Evolutionary conservation across 305 asterid species (phyloP).

Genomic region (Solanum hybrid): DNA sequence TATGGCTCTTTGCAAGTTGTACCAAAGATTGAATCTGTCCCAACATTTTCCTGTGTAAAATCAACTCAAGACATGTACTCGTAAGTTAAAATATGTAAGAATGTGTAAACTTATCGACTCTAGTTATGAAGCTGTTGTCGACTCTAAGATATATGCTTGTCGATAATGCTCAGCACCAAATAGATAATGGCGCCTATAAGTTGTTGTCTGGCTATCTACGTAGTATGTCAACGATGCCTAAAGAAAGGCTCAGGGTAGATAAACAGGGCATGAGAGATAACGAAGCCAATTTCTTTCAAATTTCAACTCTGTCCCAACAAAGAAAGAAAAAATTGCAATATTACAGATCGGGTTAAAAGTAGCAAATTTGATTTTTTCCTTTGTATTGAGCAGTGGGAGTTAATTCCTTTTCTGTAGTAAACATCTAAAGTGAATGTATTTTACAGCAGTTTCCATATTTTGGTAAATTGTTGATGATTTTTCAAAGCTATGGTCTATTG

Average conservation of each 20-base stretch:
- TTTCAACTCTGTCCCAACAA: not conserved
- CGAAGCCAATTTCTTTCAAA: not conserved
- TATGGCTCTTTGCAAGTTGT: not conserved
- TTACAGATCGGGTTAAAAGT: not conserved
- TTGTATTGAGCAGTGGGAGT: not conserved
- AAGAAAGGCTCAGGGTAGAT: not conserved
- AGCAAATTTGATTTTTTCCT: not conserved
- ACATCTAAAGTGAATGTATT: not conserved
- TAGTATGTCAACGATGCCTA: not conserved
- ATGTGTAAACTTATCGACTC: not conserved
- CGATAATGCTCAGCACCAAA: not conserved
- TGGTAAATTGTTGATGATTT: not conserved
- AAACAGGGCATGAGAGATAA: not conserved
- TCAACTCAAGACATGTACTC: not conserved
- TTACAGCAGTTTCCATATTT: not conserved
- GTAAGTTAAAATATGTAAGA: not conserved
- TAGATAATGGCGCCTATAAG: not conserved
- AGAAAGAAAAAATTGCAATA: not conserved
- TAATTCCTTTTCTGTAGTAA: not conserved
- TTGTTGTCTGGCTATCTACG: not conserved
- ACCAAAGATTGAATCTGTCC: not conserved
- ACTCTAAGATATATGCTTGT: not conserved
- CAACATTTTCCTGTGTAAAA: not conserved
- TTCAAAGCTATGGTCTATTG: not conserved
- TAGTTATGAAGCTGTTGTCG: not conserved